These are phyloP conservation scores for Brassica carinata DNA, from an alignment of 345 rosid species.

Conservation along the genomic window DNA sequence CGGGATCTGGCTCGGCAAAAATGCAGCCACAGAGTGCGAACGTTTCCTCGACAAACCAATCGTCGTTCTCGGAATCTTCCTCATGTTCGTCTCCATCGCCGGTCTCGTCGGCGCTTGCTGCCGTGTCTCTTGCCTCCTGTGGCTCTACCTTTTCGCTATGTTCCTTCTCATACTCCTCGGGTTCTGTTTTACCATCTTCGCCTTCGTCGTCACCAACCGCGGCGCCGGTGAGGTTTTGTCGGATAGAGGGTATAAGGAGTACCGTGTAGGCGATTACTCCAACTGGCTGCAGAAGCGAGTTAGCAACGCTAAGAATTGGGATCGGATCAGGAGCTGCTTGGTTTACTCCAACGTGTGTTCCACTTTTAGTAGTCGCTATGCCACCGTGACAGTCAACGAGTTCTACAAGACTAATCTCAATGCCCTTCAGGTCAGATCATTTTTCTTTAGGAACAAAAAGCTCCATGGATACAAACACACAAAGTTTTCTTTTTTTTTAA, in stretches of 20 bases:
- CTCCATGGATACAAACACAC: background rate
- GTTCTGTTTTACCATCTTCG: slow-evolving; percentile 80
- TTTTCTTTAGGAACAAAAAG: slow-evolving; percentile 12
- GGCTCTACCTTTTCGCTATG: slow-evolving; percentile 88
- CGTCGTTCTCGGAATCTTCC: slow-evolving; percentile 73
- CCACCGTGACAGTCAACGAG: background rate
- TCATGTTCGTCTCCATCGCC: slow-evolving; percentile 79
- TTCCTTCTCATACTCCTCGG: slow-evolving; percentile 75
- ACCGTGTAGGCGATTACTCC: slow-evolving; percentile 69
- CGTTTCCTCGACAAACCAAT: slow-evolving; percentile 81
- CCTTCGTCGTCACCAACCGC: slow-evolving; percentile 85
- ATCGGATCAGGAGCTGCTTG: slow-evolving; percentile 74
- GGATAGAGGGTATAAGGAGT: slow-evolving; percentile 75
- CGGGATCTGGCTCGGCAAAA: slow-evolving; percentile 81
- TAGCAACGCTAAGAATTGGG: slow-evolving; percentile 56
- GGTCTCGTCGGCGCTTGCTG: slow-evolving; percentile 92
- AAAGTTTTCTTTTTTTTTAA: no score
- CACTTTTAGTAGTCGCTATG: slow-evolving; percentile 40
- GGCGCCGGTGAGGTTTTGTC: slow-evolving; percentile 79
- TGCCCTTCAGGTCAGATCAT: slow-evolving; percentile 62
- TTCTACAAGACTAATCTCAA: slow-evolving; percentile 50
- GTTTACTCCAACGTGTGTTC: slow-evolving; percentile 57
- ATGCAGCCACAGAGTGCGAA: slow-evolving; percentile 80
- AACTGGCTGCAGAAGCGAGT: slow-evolving; percentile 79
- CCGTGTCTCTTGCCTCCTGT: slow-evolving; percentile 76